Base-by-base conservation (phyloP, 345 rosid genomes). In the Lumnitzera racemosa region DNA sequence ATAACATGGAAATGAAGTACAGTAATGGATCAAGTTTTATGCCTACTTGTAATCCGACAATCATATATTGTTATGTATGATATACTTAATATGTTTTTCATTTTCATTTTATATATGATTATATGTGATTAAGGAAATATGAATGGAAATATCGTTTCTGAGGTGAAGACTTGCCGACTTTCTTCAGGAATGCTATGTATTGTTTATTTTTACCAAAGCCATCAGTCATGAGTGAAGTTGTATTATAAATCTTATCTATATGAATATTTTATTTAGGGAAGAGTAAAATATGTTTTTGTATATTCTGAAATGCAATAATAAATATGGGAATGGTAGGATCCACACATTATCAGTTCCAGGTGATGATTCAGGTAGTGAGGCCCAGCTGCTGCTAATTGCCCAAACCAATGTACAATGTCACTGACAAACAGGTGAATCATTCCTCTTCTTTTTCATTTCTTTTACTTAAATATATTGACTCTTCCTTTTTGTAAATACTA, bases 341-440 rank as follows among this genome's bases (percentile, higher is more conserved):
- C 76, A 57, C 27, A 64, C 64, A 72, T 78, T 76, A 80, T 76
- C 76, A 72, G 76, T 72, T 82, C 87, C 91, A 82, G 91, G 83
- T 82, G 80, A 73, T 80, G 78, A 74, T 62, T 73, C 89, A 81
- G 89, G 80, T 67, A 71, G 74, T 65, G 83, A 82, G 89, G 17
- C 84, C 87, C 73, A 69, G 43, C 24, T 79, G 85, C 83, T 71
- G 72, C 73, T 74, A 58, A 72, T 79, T 83, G 83, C 83, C 83
- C 83, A 11, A 85, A 72, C 86, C 78, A 68, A 68, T 75, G 86
- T 68, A 74, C 76, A 73, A 67, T 75, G 77, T 74, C 83, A 77
- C 92, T 79, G 85, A 86, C 87, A 81, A 79, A 80, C 89, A 83
- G 87, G 89, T 80, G 82, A 80, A 82, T 77, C 83, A 75, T 82